phyloP scores from a whole-genome alignment of 1,284 basidiomycete genomes.

The Sporisorium iseilematis-ciliati region DNA sequence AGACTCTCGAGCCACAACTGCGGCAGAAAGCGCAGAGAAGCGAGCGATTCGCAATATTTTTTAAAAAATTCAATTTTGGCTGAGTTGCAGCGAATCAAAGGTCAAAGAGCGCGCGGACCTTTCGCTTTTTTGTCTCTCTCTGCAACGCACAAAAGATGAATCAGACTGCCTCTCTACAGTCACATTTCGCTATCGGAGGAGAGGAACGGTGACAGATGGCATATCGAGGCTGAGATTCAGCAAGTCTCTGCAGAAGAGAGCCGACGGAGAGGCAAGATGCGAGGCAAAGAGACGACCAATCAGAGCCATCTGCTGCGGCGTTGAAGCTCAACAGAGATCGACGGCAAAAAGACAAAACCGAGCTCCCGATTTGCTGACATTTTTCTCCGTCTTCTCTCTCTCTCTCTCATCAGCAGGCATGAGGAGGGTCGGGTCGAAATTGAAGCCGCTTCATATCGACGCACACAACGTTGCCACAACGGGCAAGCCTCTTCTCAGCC shows the following conservation, averaged over 20 bases:
- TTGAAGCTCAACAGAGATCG: neutral
- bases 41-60: neutral
- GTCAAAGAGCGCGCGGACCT: neutral
- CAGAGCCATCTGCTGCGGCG: neutral
- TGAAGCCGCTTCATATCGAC: neutral
- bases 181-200: no score
- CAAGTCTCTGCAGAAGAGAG: no score
- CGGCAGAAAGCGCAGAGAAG: neutral
- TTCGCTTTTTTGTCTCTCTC: neutral
- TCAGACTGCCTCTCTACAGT: no score
- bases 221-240: no score
- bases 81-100: neutral
- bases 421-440: neutral
- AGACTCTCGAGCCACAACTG: neutral
- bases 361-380: neutral
- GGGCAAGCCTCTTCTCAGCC: neutral
- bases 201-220: no score
- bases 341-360: neutral
- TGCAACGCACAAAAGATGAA: neutral
- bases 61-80: neutral
- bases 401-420: neutral
- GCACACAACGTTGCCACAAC: neutral
- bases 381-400: neutral
- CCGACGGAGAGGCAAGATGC: neutral
- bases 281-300: neutral